Percentiles rank a stretch among this genome's conserved stretches.
Evolutionary conservation across 176 grass and related monocot genomes (phyloP).

Genomic region (Typha latifolia): DNA sequence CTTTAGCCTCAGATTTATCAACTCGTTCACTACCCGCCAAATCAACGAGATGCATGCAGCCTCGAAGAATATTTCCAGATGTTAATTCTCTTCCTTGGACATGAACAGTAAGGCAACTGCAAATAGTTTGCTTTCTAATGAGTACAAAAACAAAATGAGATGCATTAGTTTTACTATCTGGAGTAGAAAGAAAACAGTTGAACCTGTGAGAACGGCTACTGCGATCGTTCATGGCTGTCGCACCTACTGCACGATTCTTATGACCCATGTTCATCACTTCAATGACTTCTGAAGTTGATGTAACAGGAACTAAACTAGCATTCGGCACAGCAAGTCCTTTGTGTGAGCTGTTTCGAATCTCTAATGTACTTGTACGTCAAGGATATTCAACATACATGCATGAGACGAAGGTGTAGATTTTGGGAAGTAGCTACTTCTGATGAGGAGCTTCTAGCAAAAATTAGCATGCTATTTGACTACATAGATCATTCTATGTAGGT

Average conservation of each 20-base stretch:
- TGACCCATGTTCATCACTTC: constrained; percentile 86
- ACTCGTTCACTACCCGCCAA: constrained; percentile 88
- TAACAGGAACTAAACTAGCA: constrained; percentile 61
- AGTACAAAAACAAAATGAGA: constrained; percentile 8
- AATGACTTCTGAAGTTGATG: constrained; percentile 64
- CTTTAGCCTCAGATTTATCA: constrained; percentile 74
- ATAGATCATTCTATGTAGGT: no score
- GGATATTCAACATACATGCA: constrained; percentile 23
- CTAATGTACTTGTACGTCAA: constrained; percentile 72
- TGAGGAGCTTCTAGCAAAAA: no score
- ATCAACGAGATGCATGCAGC: constrained; percentile 89
- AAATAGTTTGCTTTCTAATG: constrained; percentile 13
- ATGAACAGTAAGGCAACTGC: constrained; percentile 82
- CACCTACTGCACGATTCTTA: constrained; percentile 69
- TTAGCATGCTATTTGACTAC: no score
- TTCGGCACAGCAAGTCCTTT: constrained; percentile 72
- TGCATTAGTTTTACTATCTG: constrained; percentile 5
- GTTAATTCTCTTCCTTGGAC: constrained; percentile 74
- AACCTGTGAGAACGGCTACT: constrained; percentile 97
- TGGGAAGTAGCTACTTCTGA: no score
- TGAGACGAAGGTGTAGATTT: constrained; percentile 6
- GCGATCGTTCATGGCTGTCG: constrained; percentile 89
- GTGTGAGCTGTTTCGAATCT: constrained; percentile 72
- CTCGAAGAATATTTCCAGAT: constrained; percentile 40
- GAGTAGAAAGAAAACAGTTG: constrained; percentile 7